Conservation (phyloP, 345 rosid genomes). For the Euphorbia pulcherrima region DNA sequence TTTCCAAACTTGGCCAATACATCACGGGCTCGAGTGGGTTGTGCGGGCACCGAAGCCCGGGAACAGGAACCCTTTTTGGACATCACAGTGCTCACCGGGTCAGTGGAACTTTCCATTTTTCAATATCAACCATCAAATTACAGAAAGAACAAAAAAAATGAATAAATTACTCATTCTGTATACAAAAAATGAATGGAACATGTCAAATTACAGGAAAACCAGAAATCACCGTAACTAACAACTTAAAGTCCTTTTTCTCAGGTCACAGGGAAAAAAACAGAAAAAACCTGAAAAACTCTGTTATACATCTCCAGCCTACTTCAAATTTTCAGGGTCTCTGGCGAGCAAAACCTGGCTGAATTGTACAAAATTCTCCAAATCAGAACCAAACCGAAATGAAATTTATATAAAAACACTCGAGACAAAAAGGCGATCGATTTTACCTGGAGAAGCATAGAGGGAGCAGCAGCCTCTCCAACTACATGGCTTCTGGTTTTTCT, state of each 20-base stretch:
- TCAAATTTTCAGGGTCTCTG: conserved; percentile 34
- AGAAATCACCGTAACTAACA: background rate
- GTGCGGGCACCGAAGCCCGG: too few species aligned
- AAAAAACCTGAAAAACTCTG: conserved; percentile 2
- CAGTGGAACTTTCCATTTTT: background rate
- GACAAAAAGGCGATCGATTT: background rate
- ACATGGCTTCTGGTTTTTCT: conserved; percentile 78
- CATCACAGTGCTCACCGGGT: too few species aligned
- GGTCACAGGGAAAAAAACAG: background rate
- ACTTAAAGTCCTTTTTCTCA: background rate
- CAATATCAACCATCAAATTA: conserved; percentile 2
- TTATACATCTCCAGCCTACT: too few species aligned
- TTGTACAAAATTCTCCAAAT: conserved; percentile 19
- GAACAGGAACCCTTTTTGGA: too few species aligned
- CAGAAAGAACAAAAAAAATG: background rate
- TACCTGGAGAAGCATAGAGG: conserved; percentile 95
- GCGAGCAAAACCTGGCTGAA: conserved; percentile 90
- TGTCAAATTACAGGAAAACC: background rate
- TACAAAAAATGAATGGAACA: background rate
- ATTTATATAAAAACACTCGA: background rate
- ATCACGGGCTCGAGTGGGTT: too few species aligned
- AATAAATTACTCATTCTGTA: background rate
- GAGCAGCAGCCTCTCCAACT: conserved; percentile 49
- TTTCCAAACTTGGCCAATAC: too few species aligned
- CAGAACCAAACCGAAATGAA: background rate